phyloP scores from a whole-genome alignment of 805 yeast species.

The Candida ipomoeae region DNA sequence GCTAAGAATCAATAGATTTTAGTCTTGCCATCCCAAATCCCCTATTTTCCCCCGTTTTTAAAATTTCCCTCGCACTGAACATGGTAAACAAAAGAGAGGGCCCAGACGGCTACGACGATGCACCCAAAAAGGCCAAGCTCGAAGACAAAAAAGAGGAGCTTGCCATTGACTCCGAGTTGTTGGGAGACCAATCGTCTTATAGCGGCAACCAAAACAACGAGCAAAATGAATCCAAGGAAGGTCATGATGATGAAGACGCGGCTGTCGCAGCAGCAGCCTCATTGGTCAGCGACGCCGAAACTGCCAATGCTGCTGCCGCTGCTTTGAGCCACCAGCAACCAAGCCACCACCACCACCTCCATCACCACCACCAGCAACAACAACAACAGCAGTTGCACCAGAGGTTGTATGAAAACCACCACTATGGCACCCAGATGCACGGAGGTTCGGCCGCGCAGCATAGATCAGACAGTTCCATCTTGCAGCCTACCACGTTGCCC shows the following conservation, averaged over 20 bases:
- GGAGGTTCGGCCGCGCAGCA: slow-evolving; percentile 17
- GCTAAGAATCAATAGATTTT: background rate
- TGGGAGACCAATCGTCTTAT: slow-evolving; percentile 38
- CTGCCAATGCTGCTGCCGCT: slow-evolving; percentile 21
- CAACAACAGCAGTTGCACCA: slow-evolving; percentile 20
- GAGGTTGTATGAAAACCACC: slow-evolving; percentile 18
- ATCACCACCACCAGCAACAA: slow-evolving; percentile 19
- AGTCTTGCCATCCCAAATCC: background rate
- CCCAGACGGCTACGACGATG: slow-evolving; percentile 13
- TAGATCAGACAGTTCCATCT: slow-evolving; percentile 17
- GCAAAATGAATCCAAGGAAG: slow-evolving; percentile 9
- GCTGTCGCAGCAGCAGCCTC: slow-evolving; percentile 29
- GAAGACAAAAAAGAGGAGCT: slow-evolving; percentile 20
- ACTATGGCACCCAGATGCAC: slow-evolving; percentile 17
- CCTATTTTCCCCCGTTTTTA: background rate
- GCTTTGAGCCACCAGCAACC: slow-evolving; percentile 24
- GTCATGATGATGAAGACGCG: slow-evolving; percentile 21
- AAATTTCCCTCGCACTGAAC: slow-evolving; percentile 6
- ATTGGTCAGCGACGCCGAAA: slow-evolving; percentile 24
- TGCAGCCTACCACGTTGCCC: slow-evolving; percentile 36
- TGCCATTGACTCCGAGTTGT: slow-evolving; percentile 41
- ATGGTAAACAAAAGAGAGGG: slow-evolving; percentile 19
- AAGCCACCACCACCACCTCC: slow-evolving; percentile 19
- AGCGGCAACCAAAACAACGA: slow-evolving; percentile 9
- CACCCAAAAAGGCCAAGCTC: slow-evolving; percentile 13